Conservation (phyloP, 345 rosid species). For the Eucalyptus dawsonii region DNA sequence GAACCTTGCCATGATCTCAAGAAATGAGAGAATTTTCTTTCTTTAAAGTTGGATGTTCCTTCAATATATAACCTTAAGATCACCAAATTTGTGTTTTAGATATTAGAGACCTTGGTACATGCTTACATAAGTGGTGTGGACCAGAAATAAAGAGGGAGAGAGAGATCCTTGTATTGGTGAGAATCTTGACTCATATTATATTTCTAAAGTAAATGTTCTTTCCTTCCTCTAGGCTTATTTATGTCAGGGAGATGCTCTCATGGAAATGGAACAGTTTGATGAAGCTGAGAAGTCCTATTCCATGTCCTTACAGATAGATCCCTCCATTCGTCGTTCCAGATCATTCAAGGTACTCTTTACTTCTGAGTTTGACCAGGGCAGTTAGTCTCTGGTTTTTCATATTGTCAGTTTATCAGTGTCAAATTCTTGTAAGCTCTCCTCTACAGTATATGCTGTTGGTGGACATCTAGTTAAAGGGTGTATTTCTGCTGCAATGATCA, state of each 20-base stretch:
- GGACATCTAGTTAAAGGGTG: not conserved
- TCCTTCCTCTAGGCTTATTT: constrained; percentile 34
- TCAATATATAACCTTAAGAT: not conserved
- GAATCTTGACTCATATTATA: not conserved
- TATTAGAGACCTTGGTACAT: not conserved
- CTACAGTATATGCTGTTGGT: not conserved
- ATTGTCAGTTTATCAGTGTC: not conserved
- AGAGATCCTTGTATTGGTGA: not conserved
- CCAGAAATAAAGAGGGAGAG: not conserved
- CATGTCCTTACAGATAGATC: constrained; percentile 48
- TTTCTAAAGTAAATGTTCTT: not conserved
- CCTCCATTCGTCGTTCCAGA: constrained; percentile 59
- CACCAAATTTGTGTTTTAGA: not conserved
- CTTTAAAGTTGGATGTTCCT: not conserved
- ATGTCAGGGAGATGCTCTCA: constrained; percentile 72
- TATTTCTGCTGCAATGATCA: not conserved
- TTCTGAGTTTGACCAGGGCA: not conserved
- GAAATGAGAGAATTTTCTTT: not conserved
- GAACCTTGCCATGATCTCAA: not conserved
- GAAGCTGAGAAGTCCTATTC: constrained; percentile 61
- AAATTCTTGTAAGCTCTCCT: not conserved
- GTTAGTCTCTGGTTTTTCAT: not conserved
- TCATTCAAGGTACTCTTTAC: constrained; percentile 49
- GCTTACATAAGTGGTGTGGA: not conserved
- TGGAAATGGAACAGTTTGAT: constrained; percentile 50